Evolutionary conservation across 2,329 filamentous ascomycete genomes (phyloP).

Genomic region (Xylariales sp.): DNA sequence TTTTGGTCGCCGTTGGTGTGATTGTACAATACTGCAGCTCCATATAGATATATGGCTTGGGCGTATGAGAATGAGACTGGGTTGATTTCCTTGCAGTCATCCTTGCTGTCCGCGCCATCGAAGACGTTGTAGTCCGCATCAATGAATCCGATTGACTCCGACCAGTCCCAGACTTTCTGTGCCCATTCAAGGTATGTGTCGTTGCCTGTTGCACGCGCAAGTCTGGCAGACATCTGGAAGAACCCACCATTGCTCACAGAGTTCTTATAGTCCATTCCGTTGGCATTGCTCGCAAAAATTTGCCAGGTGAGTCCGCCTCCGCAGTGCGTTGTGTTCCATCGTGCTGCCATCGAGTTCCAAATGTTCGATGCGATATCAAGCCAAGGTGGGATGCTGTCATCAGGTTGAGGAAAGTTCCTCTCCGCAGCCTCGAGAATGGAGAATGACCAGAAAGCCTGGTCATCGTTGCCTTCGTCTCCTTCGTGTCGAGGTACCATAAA

Average conservation of each 20-base stretch:
- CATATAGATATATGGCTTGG: conserved; percentile 61
- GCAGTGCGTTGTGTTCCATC: conserved; percentile 67
- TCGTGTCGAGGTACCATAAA: conserved; percentile 54
- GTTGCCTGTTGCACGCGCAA: conserved; percentile 66
- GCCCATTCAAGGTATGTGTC: conserved; percentile 64
- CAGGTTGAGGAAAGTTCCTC: conserved; percentile 59
- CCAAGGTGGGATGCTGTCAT: conserved; percentile 55
- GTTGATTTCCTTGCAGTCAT: conserved; percentile 51
- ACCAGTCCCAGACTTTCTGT: conserved; percentile 63
- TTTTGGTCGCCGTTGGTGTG: conserved; percentile 42
- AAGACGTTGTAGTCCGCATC: conserved; percentile 48
- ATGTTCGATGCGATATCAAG: conserved; percentile 64
- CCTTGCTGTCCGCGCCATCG: conserved; percentile 54
- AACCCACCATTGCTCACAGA: conserved; percentile 76
- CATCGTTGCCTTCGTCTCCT: conserved; percentile 67
- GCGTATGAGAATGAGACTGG: conserved; percentile 60
- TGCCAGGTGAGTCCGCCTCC: conserved; percentile 76
- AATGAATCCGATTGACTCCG: conserved; percentile 51
- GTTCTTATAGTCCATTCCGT: conserved; percentile 81
- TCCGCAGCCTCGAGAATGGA: conserved; percentile 65
- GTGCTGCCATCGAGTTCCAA: conserved; percentile 63
- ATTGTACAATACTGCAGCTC: conserved; percentile 60
- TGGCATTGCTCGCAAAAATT: conserved; percentile 68
- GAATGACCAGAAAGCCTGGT: conserved; percentile 71
- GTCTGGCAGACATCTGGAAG: conserved; percentile 73